These are phyloP conservation scores for Apiotrichum sp. DNA, from an alignment of 1,284 basidiomycete species.

Conservation along the genomic window DNA sequence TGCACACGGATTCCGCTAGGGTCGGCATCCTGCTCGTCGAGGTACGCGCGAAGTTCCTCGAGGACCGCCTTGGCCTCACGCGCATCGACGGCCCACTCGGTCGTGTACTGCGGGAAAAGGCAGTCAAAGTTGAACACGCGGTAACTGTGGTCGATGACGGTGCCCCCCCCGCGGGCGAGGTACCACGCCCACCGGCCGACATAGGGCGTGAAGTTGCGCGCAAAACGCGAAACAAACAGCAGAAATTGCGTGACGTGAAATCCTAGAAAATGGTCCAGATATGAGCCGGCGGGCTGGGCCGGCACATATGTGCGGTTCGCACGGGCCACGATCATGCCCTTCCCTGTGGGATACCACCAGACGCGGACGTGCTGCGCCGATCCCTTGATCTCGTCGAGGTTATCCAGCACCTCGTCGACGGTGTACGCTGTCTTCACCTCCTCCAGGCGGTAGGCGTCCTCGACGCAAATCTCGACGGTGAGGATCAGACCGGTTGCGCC, in stretches of 20 bases:
- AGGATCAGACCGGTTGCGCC: conserved; percentile 90
- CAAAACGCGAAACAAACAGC: conserved; percentile 55
- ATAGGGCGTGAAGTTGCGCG: conserved; percentile 38
- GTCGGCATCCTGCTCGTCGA: conserved; percentile 62
- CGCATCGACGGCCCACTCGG: conserved; percentile 77
- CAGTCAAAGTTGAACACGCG: conserved; percentile 74
- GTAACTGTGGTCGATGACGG: conserved; percentile 63
- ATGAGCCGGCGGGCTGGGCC: conserved; percentile 47
- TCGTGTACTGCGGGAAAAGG: conserved; percentile 76
- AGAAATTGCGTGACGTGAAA: conserved; percentile 73
- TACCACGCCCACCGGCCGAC: conserved; percentile 46
- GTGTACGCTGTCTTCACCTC: conserved; percentile 70
- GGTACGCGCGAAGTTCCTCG: conserved; percentile 66
- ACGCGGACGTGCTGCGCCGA: conserved; percentile 81
- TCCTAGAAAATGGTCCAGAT: conserved; percentile 63
- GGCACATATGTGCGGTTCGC: conserved; percentile 68
- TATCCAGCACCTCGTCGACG: conserved; percentile 51
- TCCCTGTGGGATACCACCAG: conserved; percentile 89
- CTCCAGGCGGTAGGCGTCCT: conserved; percentile 73
- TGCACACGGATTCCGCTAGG: conserved; percentile 74
- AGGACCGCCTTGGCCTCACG: conserved; percentile 58
- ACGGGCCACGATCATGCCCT: conserved; percentile 65
- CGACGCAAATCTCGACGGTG: conserved; percentile 68
- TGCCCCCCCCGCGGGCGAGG: conserved; percentile 32
- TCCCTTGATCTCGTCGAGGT: conserved; percentile 53